Conservation (phyloP, 2,329 filamentous ascomycete species). For the Ceratocystis harringtonii region DNA sequence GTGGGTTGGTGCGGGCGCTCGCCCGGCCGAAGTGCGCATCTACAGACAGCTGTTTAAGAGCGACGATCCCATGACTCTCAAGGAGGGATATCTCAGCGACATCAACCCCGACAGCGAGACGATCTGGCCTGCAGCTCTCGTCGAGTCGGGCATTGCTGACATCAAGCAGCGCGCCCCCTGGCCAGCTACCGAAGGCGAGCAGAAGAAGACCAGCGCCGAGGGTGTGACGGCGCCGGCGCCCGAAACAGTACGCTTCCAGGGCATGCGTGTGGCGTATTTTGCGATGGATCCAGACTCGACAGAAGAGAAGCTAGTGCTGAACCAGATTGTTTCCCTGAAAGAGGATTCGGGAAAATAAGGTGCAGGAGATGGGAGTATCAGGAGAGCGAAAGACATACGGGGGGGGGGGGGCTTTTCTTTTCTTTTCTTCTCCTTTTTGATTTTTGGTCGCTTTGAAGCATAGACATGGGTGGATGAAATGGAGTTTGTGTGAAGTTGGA, state of each 20-base stretch:
- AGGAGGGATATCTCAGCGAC: slow-evolving; percentile 69
- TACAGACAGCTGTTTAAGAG: slow-evolving; percentile 78
- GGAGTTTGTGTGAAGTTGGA: background rate
- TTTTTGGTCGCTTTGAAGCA: background rate
- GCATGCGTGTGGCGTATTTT: slow-evolving; percentile 76
- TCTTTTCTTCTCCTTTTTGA: background rate
- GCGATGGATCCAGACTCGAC: slow-evolving; percentile 65
- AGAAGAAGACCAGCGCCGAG: slow-evolving; percentile 27
- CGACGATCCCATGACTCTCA: slow-evolving; percentile 61
- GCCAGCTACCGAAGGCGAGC: slow-evolving; percentile 64
- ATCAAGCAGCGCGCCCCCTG: slow-evolving; percentile 59
- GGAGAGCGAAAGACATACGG: background rate
- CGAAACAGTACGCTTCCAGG: slow-evolving; percentile 79
- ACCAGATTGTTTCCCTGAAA: slow-evolving; percentile 83
- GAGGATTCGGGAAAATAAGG: slow-evolving; percentile 57
- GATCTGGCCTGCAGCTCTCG: slow-evolving; percentile 60
- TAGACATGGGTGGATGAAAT: background rate
- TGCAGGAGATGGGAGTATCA: background rate
- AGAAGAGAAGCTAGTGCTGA: slow-evolving; percentile 68
- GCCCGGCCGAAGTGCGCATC: slow-evolving; percentile 58
- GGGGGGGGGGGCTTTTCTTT: background rate
- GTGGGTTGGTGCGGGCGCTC: slow-evolving; percentile 59
- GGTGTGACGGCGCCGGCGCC: slow-evolving; percentile 35
- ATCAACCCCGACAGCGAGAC: slow-evolving; percentile 74
- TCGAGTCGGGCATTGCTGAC: slow-evolving; percentile 73